Conservation (phyloP, 208 protist genomes). For the Leishmania tarentolae region DNA sequence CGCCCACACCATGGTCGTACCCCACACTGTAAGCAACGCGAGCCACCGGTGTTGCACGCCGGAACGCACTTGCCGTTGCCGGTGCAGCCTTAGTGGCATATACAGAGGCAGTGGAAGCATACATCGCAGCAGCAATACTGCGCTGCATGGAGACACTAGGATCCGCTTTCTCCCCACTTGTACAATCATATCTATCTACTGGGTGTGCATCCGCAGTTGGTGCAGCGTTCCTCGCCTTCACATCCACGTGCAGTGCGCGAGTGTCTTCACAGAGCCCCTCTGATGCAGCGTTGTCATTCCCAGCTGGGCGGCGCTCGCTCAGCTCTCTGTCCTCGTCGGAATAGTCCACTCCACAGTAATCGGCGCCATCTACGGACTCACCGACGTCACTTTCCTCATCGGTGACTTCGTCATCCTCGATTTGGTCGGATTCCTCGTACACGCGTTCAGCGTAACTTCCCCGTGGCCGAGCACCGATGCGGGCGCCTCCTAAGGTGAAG, state of each 20-base stretch:
- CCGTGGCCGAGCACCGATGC: too few relatives aligned
- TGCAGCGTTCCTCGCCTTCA: background rate
- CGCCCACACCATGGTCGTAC: constrained; percentile 8
- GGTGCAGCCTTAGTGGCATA: background rate
- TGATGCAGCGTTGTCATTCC: background rate
- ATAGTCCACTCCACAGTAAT: background rate
- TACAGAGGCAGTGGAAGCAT: background rate
- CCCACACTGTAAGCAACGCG: constrained; percentile 22
- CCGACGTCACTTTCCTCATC: background rate
- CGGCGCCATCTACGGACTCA: background rate
- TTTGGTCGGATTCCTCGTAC: background rate
- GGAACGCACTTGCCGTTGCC: constrained; percentile 3
- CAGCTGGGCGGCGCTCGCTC: background rate
- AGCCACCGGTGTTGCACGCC: constrained; percentile 14
- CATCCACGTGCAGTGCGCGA: constrained; percentile 6
- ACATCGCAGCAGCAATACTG: background rate
- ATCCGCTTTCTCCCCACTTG: background rate
- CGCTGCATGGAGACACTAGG: background rate
- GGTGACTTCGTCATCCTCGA: background rate
- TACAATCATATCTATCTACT: too few relatives aligned
- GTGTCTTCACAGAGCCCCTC: background rate
- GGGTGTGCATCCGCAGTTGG: background rate
- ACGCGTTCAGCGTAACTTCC: background rate
- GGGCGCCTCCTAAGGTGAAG: background rate
- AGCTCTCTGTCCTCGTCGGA: background rate